Percentiles rank a stretch among this genome's conserved stretches.
Conservation (phyloP, 2,329 filamentous ascomycete species). For the Fusarium xylarioides region DNA sequence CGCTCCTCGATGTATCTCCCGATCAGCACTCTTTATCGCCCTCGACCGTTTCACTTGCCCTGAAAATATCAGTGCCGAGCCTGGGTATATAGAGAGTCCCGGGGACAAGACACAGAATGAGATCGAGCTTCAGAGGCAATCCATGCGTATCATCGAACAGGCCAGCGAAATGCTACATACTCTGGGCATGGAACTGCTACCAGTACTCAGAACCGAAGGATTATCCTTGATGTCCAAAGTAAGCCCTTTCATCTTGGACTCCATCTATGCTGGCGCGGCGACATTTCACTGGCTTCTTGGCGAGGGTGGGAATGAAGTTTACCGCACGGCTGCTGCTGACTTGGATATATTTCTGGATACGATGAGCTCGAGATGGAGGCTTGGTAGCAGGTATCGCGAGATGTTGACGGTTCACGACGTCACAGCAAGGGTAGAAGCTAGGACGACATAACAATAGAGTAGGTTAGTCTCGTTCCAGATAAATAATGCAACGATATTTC, state of each 20-base stretch:
- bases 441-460: not conserved
- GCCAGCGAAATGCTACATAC: not conserved
- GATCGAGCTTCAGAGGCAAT: not conserved
- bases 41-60: not conserved
- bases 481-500: fast-evolving
- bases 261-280: not conserved
- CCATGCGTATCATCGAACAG: not conserved
- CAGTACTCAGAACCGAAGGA: fast-evolving
- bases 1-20: fast-evolving
- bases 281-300: not conserved
- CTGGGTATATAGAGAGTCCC: not conserved
- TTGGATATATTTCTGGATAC: not conserved
- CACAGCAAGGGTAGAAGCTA: not conserved
- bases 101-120: not conserved
- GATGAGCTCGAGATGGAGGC: not conserved
- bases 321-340: not conserved
- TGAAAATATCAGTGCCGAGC: not conserved
- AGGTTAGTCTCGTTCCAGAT: fast-evolving
- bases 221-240: not conserved
- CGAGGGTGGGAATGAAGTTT: not conserved
- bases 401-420: not conserved
- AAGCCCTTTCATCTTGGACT: not conserved
- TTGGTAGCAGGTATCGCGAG: not conserved
- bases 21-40: not conserved
- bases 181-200: not conserved